phyloP scores from a whole-genome alignment of 2,329 filamentous ascomycete species.

The Scopulariopsis brevicaulis region DNA sequence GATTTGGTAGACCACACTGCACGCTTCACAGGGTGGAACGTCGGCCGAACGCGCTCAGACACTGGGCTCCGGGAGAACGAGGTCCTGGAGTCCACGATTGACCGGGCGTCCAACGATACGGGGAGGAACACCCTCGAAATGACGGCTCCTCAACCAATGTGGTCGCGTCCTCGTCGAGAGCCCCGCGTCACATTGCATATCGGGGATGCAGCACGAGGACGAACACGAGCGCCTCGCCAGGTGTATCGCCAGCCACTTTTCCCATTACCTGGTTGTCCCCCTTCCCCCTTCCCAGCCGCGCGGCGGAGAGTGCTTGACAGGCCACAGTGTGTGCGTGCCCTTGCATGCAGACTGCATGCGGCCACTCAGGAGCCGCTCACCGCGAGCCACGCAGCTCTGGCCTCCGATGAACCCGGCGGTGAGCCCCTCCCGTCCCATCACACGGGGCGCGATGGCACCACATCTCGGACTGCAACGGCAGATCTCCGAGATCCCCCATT shows the following conservation, averaged over 20 bases:
- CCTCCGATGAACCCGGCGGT: not conserved
- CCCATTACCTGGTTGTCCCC: not conserved
- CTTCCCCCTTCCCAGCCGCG: not conserved
- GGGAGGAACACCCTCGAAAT: too few relatives aligned
- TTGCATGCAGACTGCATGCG: not conserved
- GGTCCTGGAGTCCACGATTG: too few relatives aligned
- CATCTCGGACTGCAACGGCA: not conserved
- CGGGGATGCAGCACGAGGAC: not conserved
- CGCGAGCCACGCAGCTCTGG: not conserved
- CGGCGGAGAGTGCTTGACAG: not conserved
- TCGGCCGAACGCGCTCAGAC: too few relatives aligned
- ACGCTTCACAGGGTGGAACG: too few relatives aligned
- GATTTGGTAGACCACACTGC: too few relatives aligned
- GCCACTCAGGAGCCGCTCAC: not conserved
- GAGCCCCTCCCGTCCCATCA: not conserved
- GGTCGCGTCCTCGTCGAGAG: too few relatives aligned
- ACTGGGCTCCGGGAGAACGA: too few relatives aligned
- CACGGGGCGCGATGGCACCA: not conserved
- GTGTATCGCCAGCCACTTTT: not conserved
- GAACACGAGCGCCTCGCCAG: not conserved
- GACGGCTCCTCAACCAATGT: too few relatives aligned
- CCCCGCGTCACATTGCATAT: not conserved
- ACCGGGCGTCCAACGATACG: too few relatives aligned
- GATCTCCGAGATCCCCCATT: not conserved
- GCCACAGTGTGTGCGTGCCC: not conserved